A percentile compares a stretch with the other conserved stretches of the same genome.
Evolutionary conservation across 192 early-diverging fungal genomes (phyloP).

Genomic region (Backusella luteola): DNA sequence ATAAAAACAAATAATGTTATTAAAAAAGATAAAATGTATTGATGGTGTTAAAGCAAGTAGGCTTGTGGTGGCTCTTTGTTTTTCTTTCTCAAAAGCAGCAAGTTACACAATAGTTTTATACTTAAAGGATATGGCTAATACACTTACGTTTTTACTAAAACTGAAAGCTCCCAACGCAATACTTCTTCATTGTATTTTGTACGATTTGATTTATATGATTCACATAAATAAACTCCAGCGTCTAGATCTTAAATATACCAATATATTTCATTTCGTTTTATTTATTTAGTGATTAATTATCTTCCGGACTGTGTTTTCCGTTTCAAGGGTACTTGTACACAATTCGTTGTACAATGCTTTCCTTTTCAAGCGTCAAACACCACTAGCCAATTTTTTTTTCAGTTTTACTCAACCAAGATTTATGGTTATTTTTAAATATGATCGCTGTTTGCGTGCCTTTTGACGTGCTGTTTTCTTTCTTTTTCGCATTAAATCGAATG

Average conservation of each 20-base stretch:
- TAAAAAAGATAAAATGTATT: background rate
- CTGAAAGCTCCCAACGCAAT: background rate
- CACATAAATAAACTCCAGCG: background rate
- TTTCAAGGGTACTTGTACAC: conserved; percentile 1
- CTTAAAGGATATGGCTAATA: background rate
- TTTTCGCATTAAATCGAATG: background rate
- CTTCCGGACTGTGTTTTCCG: conserved; percentile 5
- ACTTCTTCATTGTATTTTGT: background rate
- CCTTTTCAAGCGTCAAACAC: background rate
- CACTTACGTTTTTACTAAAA: background rate
- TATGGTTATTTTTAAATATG: background rate
- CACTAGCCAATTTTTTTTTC: background rate
- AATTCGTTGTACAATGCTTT: background rate
- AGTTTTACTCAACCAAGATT: background rate
- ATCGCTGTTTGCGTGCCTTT: background rate
- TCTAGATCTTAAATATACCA: background rate
- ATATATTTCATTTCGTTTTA: conserved; percentile 1
- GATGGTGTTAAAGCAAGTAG: background rate
- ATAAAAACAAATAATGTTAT: background rate
- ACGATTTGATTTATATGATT: background rate
- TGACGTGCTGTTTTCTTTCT: background rate
- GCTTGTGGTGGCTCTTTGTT: background rate
- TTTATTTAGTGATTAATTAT: background rate
- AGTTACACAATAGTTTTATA: background rate
- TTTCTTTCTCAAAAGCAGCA: background rate